Evolutionary conservation across 2,329 filamentous ascomycete genomes (phyloP).

Genomic region (Phyllosticta citriasiana): DNA sequence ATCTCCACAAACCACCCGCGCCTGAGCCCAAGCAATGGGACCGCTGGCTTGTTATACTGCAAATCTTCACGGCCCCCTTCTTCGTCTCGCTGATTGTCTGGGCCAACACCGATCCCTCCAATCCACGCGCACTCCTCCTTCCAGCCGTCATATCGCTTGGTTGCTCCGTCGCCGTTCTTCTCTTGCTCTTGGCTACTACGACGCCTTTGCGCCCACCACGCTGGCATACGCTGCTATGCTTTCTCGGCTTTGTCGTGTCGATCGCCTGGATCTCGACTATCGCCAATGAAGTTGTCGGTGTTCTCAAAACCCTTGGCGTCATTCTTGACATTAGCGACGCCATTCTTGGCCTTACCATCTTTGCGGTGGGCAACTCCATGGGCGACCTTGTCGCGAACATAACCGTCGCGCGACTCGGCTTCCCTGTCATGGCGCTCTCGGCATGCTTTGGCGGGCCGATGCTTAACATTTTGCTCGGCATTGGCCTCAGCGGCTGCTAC

Average conservation of each 20-base stretch:
- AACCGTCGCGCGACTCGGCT: constrained; percentile 84
- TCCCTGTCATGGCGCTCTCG: constrained; percentile 89
- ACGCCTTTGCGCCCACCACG: constrained; percentile 55
- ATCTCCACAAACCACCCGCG: constrained; percentile 4
- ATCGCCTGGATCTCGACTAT: constrained; percentile 97
- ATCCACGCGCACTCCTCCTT: constrained; percentile 50
- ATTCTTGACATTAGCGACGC: constrained; percentile 91
- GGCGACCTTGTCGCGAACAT: constrained; percentile 92
- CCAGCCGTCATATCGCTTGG: constrained; percentile 34
- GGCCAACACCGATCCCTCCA: constrained; percentile 54
- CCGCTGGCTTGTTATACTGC: constrained; percentile 76
- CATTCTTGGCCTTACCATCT: constrained; percentile 87
- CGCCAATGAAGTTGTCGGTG: constrained; percentile 88
- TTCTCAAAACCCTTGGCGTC: constrained; percentile 86
- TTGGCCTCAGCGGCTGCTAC: constrained; percentile 82
- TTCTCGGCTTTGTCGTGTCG: constrained; percentile 80
- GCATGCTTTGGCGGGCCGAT: constrained; percentile 98
- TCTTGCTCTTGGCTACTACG: constrained; percentile 58
- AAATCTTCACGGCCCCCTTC: constrained; percentile 76
- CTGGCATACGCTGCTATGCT: constrained; percentile 71
- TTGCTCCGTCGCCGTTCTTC: constrained; percentile 56
- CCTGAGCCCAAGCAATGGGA: constrained; percentile 58
- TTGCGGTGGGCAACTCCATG: constrained; percentile 90
- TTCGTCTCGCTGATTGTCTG: constrained; percentile 72
- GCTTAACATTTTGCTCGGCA: constrained; percentile 91